Evolutionary conservation across 176 grass and related monocot genomes (phyloP).

Genomic region (Lolium perenne): DNA sequence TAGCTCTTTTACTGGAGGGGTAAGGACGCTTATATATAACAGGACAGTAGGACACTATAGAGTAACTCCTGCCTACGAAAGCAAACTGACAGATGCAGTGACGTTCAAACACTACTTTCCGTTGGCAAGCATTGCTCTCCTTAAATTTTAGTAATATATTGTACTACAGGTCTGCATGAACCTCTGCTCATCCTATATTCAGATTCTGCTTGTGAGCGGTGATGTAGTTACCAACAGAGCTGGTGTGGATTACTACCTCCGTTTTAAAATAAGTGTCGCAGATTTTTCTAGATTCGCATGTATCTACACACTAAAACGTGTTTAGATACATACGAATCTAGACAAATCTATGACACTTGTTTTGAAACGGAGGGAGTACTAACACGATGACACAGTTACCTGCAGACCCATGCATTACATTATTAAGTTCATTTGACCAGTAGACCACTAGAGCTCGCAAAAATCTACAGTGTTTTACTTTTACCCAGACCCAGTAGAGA

Average conservation of each 20-base stretch:
- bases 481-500: slow-evolving; percentile 4
- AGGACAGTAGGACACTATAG: background rate
- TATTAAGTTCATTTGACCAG: slow-evolving; percentile 14
- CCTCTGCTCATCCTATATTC: slow-evolving; percentile 1
- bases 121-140: slow-evolving; percentile 21
- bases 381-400: slow-evolving; percentile 31
- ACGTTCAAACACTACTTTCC: slow-evolving; percentile 12
- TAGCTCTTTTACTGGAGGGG: slow-evolving; percentile 28
- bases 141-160: slow-evolving; percentile 18
- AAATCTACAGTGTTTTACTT: slow-evolving; percentile 22
- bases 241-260: background rate
- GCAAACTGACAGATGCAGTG: background rate
- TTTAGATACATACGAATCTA: too few relatives aligned
- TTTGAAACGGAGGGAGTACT: background rate
- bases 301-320: too few relatives aligned
- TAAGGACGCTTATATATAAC: background rate
- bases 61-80: slow-evolving; percentile 25
- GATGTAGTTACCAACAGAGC: background rate
- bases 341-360: too few relatives aligned
- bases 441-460: background rate
- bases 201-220: slow-evolving; percentile 26
- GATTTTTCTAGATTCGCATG: too few relatives aligned
- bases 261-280: background rate
- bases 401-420: slow-evolving; percentile 35
- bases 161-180: background rate